Evolutionary conservation across 2,329 filamentous ascomycete genomes (phyloP).

Genomic region (Calonectria ilicicola): DNA sequence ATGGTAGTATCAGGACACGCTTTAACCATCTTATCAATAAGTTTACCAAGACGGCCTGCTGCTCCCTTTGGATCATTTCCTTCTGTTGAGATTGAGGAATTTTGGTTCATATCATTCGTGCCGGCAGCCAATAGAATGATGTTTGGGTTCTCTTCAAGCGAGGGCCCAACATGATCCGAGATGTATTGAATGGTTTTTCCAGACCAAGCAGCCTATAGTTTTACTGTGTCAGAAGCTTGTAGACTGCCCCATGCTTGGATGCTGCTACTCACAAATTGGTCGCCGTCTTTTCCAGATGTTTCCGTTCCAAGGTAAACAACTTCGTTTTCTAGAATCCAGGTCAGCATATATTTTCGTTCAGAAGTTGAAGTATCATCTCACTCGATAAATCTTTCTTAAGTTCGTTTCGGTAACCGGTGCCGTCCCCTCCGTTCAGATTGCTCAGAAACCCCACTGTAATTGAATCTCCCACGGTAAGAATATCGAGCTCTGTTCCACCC

Average conservation of each 20-base stretch:
- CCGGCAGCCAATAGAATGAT: slow-evolving; percentile 24
- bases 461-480: slow-evolving; percentile 23
- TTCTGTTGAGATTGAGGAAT: slow-evolving; percentile 17
- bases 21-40: slow-evolving; percentile 26
- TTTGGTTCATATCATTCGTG: slow-evolving; percentile 29
- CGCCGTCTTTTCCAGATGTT: neutral
- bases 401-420: slow-evolving; percentile 15
- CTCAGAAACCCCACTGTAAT: slow-evolving; percentile 25
- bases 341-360: neutral
- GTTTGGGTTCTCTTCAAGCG: slow-evolving; percentile 18
- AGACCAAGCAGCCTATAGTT: slow-evolving; percentile 22
- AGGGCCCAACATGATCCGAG: slow-evolving; percentile 11
- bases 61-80: slow-evolving; percentile 19
- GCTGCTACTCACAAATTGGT: slow-evolving; percentile 14
- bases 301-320: slow-evolving; percentile 22
- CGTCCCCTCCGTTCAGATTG: slow-evolving; percentile 16
- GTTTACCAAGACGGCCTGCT: slow-evolving; percentile 9
- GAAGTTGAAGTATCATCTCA: neutral
- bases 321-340: neutral
- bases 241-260: no score
- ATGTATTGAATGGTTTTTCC: slow-evolving; percentile 31
- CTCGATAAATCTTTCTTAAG: slow-evolving; percentile 15
- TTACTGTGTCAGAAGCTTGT: neutral
- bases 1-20: slow-evolving; percentile 26
- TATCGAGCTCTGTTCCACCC: neutral